These are phyloP conservation scores for Hypsizygus ulmarius DNA, from an alignment of 1,284 basidiomycete species.

Conservation along the genomic window DNA sequence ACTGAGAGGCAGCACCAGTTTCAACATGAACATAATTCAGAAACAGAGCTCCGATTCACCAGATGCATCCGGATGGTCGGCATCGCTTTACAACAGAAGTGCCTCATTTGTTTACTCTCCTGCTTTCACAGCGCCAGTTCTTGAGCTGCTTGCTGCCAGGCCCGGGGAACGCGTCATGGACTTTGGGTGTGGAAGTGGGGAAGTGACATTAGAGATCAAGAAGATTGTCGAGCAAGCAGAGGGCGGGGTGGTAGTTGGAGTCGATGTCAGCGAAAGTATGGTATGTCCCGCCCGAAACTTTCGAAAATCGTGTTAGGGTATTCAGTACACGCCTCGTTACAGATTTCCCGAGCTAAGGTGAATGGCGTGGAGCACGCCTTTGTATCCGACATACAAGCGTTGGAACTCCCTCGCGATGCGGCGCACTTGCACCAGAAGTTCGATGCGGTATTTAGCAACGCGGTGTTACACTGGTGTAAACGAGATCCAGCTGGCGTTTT, in stretches of 20 bases:
- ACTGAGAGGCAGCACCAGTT: no score
- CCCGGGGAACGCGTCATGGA: constrained; percentile 74
- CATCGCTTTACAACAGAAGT: constrained; percentile 53
- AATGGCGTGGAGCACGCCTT: constrained; percentile 49
- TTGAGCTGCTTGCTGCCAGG: constrained; percentile 59
- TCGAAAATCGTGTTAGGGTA: neutral
- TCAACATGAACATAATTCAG: constrained; percentile 3
- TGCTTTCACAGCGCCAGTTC: constrained; percentile 58
- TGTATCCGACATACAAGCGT: constrained; percentile 51
- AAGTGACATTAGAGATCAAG: constrained; percentile 62
- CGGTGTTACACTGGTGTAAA: constrained; percentile 85
- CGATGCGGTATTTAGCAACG: constrained; percentile 76
- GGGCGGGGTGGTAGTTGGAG: constrained; percentile 59
- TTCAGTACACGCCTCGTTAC: neutral
- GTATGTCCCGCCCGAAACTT: constrained; percentile 36
- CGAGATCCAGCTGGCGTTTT: constrained; percentile 65
- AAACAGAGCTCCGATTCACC: constrained; percentile 10
- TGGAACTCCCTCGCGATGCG: constrained; percentile 32
- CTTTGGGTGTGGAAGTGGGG: constrained; percentile 81
- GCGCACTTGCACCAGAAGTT: constrained; percentile 35
- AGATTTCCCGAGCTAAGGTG: constrained; percentile 57
- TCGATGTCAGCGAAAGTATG: constrained; percentile 74
- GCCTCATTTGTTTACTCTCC: constrained; percentile 75
- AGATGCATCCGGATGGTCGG: constrained; percentile 44
- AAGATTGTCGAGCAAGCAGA: constrained; percentile 45